Evolutionary conservation across 441 rosid genomes (phyloP).

Genomic region (Bruguiera hainesii): DNA sequence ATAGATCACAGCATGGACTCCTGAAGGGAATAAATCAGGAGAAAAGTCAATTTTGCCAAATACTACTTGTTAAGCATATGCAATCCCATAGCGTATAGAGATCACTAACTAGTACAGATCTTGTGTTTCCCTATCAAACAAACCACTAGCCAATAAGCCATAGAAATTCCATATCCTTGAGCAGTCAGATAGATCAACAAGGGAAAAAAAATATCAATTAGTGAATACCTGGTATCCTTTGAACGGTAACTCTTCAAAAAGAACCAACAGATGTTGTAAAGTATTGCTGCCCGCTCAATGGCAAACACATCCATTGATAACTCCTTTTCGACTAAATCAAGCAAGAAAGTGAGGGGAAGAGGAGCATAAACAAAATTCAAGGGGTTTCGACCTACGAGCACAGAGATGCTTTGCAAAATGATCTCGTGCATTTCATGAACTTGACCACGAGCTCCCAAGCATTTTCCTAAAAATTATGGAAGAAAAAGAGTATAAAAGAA

Average conservation of each 20-base stretch:
- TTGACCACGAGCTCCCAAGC: slow-evolving; percentile 45
- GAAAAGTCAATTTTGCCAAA: not conserved
- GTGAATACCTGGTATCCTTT: slow-evolving; percentile 55
- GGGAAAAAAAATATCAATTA: not conserved
- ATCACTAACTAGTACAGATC: not conserved
- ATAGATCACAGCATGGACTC: slow-evolving; percentile 60
- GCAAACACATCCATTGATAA: slow-evolving; percentile 54
- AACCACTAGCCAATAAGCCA: not conserved
- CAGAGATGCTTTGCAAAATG: slow-evolving; percentile 53
- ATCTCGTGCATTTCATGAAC: slow-evolving; percentile 64
- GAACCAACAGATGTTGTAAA: slow-evolving; percentile 65
- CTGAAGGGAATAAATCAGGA: slow-evolving; percentile 36
- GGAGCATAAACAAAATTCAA: slow-evolving; percentile 34
- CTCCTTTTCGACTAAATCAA: slow-evolving; percentile 68
- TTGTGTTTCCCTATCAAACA: too few species aligned
- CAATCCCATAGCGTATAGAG: too few species aligned
- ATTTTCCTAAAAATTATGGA: slow-evolving; percentile 58
- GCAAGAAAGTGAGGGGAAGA: slow-evolving; percentile 34
- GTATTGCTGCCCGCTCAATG: slow-evolving; percentile 65
- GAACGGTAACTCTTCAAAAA: slow-evolving; percentile 46
- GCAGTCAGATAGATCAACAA: not conserved
- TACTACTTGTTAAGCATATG: slow-evolving; percentile 1
- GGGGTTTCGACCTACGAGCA: slow-evolving; percentile 48
- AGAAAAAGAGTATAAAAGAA: slow-evolving; percentile 3
- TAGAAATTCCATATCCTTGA: not conserved